Evolutionary conservation across 2,329 filamentous ascomycete species (phyloP), one percentile per base, ranked within the genome.

Genomic region (Paradendryphiella salina): DNA sequence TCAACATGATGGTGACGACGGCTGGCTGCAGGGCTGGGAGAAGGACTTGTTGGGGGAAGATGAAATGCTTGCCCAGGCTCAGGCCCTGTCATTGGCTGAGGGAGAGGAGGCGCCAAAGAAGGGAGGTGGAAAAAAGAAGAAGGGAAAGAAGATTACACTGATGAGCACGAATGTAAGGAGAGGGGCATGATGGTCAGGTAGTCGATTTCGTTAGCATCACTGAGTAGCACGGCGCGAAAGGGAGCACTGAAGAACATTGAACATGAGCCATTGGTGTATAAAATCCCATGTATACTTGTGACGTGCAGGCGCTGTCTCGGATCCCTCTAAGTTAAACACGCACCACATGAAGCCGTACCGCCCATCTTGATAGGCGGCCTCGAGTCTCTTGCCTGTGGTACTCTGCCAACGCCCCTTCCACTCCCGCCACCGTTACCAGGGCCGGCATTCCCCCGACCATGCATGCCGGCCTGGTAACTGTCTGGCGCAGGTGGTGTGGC

Each of bases 21-120:
- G 92, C 0, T 96, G 92, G 92, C 77, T 93, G 13, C 86, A 89
- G 62, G 90, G 86, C 1, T 89, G 86, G 86, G 89, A 96, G 64
- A 85, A 87, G 50, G 84, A 96, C 49, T 70, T 96, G 13, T 77
- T 85, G 47, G 87, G 90, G 43, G 77, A 83, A 41, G 73, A 76
- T 37, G 73, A 75, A 37, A 59, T 82, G 38, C 72, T 82, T 11
- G 79, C 79, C 4, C 77, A 80, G 50, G 76, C 79, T 5, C 76
- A 79, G 50, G 67, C 71, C 3, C 54, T 74, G 59, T 73, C 72
- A 3, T 37, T 73, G 11, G 64, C 61, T 4, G 69, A 66, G 50
- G 63, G 48, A 26, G 65, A 63, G 50, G 63, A 63, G 48, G 41
- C 54, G 29, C 44, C 54, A 10, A 71, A 67, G 55, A 75, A 73